Evolutionary conservation across 1,284 basidiomycete genomes (phyloP), one percentile per base, ranked within the genome.

Genomic region (Peniophora sp.): DNA sequence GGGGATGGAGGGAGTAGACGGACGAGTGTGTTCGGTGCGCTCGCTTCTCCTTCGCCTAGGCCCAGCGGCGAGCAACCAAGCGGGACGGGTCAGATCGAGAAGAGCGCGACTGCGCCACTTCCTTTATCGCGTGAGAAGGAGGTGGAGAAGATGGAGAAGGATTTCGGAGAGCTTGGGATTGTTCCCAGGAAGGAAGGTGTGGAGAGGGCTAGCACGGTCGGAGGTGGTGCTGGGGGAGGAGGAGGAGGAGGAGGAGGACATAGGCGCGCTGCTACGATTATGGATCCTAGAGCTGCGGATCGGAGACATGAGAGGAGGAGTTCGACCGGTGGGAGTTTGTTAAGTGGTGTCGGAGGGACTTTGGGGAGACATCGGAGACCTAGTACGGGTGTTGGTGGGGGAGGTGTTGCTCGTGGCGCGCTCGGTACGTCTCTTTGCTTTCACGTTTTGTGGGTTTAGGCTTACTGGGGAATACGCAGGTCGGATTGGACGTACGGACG

Each of bases 221-320:
- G 27, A 5, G 27, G 27, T n/a, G n/a, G n/a, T n/a, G 27, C 61
- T 79, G 82, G 0, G 58, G 79, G 48, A 75, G 74, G 50, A 61
- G 73, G n/a, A n/a, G n/a, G n/a, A n/a, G n/a, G n/a, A n/a, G 12
- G 27, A 5, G 27, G 27, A 32, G 27, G 27, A 3, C 83, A 86
- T 67, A 74, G 85, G 45, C 74, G 88, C 22, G 81, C 84, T 5
- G 81, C 85, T 52, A 87, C 92, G 9, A 75, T 90, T 32, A 63
- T 89, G 16, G 89, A 92, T 60, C 74, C 85, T 0, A 72, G 75
- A 27, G 75, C 78, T 9, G 71, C 78, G 16, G 65, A 75, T 19
- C 70, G 73, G 39, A 71, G 81, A 32, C 88, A 92, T 61, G 86
- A 91, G 57, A 70, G 90, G 57, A 70, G 91, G 56, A 88, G 86